phyloP scores from a whole-genome alignment of 2,329 filamentous ascomycete species.

The Periconia digitata region DNA sequence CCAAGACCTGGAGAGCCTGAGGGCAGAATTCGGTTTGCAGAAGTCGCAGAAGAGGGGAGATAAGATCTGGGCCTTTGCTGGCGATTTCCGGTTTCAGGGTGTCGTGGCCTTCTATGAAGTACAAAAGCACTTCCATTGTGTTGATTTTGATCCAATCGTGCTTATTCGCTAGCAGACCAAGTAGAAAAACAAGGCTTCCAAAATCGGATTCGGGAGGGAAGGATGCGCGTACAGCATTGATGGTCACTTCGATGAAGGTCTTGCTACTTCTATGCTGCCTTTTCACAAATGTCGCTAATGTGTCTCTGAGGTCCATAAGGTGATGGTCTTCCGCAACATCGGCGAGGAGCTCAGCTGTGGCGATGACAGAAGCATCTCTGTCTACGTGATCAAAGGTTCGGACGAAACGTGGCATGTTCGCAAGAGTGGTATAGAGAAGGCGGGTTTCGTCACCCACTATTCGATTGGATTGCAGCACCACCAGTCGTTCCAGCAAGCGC shows the following conservation, averaged over 20 bases:
- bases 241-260: conserved; percentile 75
- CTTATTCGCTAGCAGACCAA: conserved; percentile 88
- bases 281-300: conserved; percentile 70
- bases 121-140: conserved; percentile 85
- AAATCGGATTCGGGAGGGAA: conserved; percentile 86
- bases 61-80: conserved; percentile 88
- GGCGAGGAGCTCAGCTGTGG: conserved; percentile 70
- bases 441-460: conserved; percentile 82
- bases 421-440: conserved; percentile 81
- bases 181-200: conserved; percentile 81
- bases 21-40: conserved; percentile 93
- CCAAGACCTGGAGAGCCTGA: conserved; percentile 85
- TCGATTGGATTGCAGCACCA: conserved; percentile 74
- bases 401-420: conserved; percentile 87
- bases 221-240: conserved; percentile 71
- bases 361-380: conserved; percentile 52
- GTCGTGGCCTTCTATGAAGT: conserved; percentile 85
- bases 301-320: conserved; percentile 66
- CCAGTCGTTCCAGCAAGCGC: conserved; percentile 74
- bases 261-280: conserved; percentile 66
- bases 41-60: conserved; percentile 85
- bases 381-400: conserved; percentile 70
- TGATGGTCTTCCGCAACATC: conserved; percentile 73
- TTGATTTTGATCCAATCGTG: conserved; percentile 88
- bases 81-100: conserved; percentile 91